A percentile compares a stretch with the other conserved stretches of the same genome.
Evolutionary conservation across 768 basidiomycete species (phyloP).

Genomic region (Tricholoma hemisulphureum): DNA sequence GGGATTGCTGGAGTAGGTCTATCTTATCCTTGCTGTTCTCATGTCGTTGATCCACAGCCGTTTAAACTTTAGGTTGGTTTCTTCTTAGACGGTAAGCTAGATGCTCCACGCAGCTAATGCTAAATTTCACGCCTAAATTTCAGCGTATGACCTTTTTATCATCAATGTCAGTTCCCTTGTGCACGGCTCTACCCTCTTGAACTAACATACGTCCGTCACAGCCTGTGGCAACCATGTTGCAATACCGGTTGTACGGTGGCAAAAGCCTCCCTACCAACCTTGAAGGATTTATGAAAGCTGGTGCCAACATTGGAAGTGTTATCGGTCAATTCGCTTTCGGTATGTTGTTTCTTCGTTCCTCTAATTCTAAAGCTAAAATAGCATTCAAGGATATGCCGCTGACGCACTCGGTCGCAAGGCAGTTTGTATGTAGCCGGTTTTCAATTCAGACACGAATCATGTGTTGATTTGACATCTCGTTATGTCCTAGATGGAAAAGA

Average conservation of each 20-base stretch:
- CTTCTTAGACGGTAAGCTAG: conserved; percentile 61
- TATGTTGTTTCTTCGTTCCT: conserved; percentile 16
- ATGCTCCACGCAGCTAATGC: too few species aligned
- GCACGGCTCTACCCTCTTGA: neutral
- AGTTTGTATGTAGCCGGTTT: conserved; percentile 45
- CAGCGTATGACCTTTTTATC: conserved; percentile 70
- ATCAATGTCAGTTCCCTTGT: conserved; percentile 50
- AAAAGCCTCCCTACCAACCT: conserved; percentile 48
- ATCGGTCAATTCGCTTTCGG: conserved; percentile 68
- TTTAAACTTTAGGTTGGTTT: conserved; percentile 63
- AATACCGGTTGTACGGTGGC: conserved; percentile 61
- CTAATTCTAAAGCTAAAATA: neutral
- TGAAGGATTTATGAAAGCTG: conserved; percentile 61
- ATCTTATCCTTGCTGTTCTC: neutral
- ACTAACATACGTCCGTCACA: conserved; percentile 20
- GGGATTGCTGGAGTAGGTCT: conserved; percentile 57
- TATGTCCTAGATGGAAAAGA: conserved; percentile 64
- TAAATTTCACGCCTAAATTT: neutral
- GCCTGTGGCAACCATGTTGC: conserved; percentile 68
- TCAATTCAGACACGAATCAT: neutral
- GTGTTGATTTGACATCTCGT: conserved; percentile 4
- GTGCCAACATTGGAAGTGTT: conserved; percentile 71
- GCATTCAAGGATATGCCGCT: conserved; percentile 53
- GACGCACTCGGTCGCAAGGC: conserved; percentile 69
- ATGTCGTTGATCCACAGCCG: neutral